Evolutionary conservation across 2,329 filamentous ascomycete genomes (phyloP).

Genomic region (Rhinocladiella similis): DNA sequence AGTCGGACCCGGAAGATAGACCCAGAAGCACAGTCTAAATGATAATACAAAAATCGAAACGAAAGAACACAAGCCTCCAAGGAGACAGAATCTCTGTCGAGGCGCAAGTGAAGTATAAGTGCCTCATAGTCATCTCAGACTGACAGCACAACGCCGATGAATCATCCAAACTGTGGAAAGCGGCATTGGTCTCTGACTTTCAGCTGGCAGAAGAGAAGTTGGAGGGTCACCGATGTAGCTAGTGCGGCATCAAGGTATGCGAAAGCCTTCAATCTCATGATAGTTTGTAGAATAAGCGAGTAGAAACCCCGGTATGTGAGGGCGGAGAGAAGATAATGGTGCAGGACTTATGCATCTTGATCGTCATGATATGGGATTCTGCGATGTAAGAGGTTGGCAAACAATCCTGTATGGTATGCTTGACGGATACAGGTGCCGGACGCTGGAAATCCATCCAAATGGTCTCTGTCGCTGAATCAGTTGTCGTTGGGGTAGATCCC

Average conservation of each 20-base stretch:
- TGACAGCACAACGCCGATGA: background rate
- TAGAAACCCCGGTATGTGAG: background rate
- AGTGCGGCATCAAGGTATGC: background rate
- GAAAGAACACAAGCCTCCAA: background rate
- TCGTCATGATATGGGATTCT: constrained; percentile 3
- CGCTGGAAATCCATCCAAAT: background rate
- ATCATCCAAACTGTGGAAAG: background rate
- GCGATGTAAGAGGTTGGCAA: background rate
- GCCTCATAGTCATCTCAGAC: background rate
- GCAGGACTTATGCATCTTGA: background rate
- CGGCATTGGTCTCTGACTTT: background rate
- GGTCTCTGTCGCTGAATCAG: background rate
- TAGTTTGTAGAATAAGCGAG: background rate
- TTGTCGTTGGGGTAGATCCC: too few relatives aligned
- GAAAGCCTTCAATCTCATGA: background rate
- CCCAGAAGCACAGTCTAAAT: background rate
- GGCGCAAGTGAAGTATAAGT: background rate
- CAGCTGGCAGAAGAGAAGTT: background rate
- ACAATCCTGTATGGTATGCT: background rate
- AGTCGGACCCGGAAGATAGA: background rate
- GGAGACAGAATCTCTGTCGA: background rate
- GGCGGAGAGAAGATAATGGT: background rate
- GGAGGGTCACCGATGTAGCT: background rate
- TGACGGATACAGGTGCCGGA: constrained; percentile 1
- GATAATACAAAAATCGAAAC: background rate